These are phyloP conservation scores for Magnolia changhungtana DNA, from an alignment of 164 flowering plant species.

Conservation along the genomic window DNA sequence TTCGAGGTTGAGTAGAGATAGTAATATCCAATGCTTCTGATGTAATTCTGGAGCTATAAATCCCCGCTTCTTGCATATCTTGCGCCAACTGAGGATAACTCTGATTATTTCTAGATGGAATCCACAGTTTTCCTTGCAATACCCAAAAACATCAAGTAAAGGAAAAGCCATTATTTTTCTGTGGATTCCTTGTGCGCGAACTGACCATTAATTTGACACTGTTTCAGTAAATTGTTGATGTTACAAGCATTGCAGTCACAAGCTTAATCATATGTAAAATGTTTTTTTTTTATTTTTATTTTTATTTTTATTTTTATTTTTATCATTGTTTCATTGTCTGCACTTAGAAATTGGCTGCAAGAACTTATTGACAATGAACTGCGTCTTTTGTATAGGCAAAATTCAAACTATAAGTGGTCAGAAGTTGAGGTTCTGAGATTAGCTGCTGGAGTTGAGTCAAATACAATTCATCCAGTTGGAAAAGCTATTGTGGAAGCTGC, in stretches of 20 bases:
- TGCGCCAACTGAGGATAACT: too few species aligned
- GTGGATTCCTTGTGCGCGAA: too few species aligned
- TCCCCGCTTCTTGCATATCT: neutral
- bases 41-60: neutral
- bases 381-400: conserved; percentile 32
- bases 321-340: neutral
- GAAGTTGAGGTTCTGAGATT: conserved; percentile 72
- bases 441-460: conserved; percentile 91
- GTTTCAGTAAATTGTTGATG: too few species aligned
- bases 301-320: too few species aligned
- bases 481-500: conserved; percentile 97
- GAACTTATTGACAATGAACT: conserved; percentile 1
- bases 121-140: too few species aligned
- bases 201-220: too few species aligned
- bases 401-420: conserved; percentile 33
- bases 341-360: neutral
- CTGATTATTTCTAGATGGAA: too few species aligned
- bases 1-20: conserved; percentile 37
- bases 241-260: too few species aligned
- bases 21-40: neutral
- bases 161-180: too few species aligned
- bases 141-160: too few species aligned
- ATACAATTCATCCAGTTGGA: conserved; percentile 93
- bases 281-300: too few species aligned
- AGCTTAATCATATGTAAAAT: too few species aligned